A percentile compares a stretch with the other conserved stretches of the same genome.
Conservation (phyloP, 2,329 filamentous ascomycete genomes). For the Tympanopsis confertula region DNA sequence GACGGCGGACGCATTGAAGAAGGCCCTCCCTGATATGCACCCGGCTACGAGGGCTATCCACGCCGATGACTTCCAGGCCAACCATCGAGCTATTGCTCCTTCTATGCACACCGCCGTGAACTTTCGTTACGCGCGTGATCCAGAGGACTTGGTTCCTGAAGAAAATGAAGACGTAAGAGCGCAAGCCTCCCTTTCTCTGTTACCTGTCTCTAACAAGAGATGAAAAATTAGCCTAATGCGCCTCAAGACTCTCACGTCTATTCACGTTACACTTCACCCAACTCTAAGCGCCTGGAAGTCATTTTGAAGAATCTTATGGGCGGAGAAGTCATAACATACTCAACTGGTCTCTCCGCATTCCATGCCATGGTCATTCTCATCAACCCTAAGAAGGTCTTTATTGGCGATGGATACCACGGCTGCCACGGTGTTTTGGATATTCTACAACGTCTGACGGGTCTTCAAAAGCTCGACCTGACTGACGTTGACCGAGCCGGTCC, state of each 20-base stretch:
- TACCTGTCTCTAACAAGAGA: constrained; percentile 1
- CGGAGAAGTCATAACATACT: constrained; percentile 45
- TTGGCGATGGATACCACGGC: constrained; percentile 60
- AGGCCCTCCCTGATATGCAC: neutral
- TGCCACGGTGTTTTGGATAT: constrained; percentile 55
- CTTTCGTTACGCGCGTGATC: constrained; percentile 68
- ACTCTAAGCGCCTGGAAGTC: constrained; percentile 54
- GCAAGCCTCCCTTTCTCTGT: neutral
- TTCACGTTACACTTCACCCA: constrained; percentile 50
- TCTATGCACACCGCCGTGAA: constrained; percentile 85
- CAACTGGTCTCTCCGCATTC: constrained; percentile 55
- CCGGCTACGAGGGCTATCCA: constrained; percentile 59
- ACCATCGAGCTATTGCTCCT: constrained; percentile 70
- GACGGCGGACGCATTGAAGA: neutral
- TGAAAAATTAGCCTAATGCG: constrained; percentile 11
- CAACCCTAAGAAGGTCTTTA: constrained; percentile 51
- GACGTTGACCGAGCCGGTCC: constrained; percentile 20
- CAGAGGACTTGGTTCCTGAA: constrained; percentile 45
- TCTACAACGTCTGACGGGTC: constrained; percentile 46
- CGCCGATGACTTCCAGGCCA: constrained; percentile 67
- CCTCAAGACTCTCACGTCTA: constrained; percentile 40
- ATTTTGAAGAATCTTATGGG: constrained; percentile 47
- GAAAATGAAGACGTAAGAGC: constrained; percentile 41
- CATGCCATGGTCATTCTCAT: constrained; percentile 51
- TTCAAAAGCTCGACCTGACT: constrained; percentile 48